phyloP scores from a whole-genome alignment of 495 filamentous ascomycete genomes.

The Lophiostoma macrostomum region DNA sequence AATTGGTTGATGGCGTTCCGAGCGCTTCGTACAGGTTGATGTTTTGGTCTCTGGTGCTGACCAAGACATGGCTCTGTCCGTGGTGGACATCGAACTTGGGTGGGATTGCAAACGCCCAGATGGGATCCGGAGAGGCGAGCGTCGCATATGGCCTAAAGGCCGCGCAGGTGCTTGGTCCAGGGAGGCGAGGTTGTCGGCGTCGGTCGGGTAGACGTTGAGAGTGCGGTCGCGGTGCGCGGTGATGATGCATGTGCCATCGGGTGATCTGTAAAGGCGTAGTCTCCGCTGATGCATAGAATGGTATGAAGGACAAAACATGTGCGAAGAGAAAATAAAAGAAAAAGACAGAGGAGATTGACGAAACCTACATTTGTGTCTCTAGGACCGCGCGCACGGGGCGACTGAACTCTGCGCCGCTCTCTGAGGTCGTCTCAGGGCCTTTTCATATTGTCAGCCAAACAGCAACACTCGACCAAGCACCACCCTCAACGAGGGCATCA shows the following conservation, averaged over 20 bases:
- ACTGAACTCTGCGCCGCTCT: no score
- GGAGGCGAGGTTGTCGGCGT: constrained; percentile 68
- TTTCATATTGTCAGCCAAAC: no score
- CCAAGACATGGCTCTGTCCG: constrained; percentile 64
- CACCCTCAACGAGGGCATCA: no score
- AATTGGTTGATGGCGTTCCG: not conserved
- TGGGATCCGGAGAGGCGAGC: constrained; percentile 62
- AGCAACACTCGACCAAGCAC: no score
- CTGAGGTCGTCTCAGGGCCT: no score
- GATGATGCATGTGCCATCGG: constrained; percentile 79
- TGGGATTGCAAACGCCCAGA: constrained; percentile 66
- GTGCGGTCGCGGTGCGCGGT: constrained; percentile 68
- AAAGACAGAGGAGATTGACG: no score
- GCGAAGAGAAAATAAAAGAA: not conserved
- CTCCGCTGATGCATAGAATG: not conserved
- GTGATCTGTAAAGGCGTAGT: constrained; percentile 45
- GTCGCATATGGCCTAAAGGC: constrained; percentile 59
- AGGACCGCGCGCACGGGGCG: no score
- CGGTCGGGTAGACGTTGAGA: constrained; percentile 61
- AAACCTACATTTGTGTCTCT: no score
- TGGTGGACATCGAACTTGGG: constrained; percentile 69
- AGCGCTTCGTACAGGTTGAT: constrained; percentile 69
- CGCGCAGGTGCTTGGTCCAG: constrained; percentile 52
- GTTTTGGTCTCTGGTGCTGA: constrained; percentile 65
- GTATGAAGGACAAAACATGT: not conserved